Percentiles rank a stretch among this genome's conserved stretches.
Conservation (phyloP, 139 green algal species). For the Haematococcus lacustris region DNA sequence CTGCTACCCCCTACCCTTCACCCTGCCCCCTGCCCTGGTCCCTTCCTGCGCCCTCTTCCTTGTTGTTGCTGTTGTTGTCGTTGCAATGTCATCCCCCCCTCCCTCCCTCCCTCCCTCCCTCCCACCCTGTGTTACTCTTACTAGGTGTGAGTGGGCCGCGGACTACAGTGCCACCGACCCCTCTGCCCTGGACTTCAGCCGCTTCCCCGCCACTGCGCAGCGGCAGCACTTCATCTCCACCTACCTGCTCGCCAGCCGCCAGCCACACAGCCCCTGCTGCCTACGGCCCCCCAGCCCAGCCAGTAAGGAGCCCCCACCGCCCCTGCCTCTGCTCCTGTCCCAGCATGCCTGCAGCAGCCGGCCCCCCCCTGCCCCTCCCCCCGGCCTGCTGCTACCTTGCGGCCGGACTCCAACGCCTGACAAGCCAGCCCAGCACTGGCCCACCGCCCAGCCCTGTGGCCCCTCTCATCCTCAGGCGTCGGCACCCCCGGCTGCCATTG, state of each 20-base stretch:
- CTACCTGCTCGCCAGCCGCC: slow-evolving; percentile 27
- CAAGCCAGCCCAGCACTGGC: not conserved
- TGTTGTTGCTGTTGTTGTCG: not conserved
- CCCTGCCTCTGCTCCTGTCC: not conserved
- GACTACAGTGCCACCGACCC: slow-evolving; percentile 47
- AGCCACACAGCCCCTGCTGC: not conserved
- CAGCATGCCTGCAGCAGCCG: not conserved
- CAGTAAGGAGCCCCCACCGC: not conserved
- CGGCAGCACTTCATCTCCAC: slow-evolving; percentile 28
- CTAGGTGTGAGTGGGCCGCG: slow-evolving; percentile 46
- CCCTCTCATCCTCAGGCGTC: no score
- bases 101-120: no score
- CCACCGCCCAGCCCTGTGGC: no score
- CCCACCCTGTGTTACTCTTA: no score
- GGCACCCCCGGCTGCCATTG: no score
- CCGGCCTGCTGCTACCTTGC: not conserved
- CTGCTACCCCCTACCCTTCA: not conserved
- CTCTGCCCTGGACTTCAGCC: slow-evolving; percentile 34
- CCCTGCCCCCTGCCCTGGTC: not conserved
- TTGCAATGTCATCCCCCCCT: no score
- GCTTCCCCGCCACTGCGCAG: slow-evolving; percentile 38
- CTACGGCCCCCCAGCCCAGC: not conserved
- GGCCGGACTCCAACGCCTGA: not conserved
- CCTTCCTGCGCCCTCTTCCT: not conserved
- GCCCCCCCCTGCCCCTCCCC: not conserved